Conservation (phyloP, 305 asterid genomes). For the Solanum hybrid region DNA sequence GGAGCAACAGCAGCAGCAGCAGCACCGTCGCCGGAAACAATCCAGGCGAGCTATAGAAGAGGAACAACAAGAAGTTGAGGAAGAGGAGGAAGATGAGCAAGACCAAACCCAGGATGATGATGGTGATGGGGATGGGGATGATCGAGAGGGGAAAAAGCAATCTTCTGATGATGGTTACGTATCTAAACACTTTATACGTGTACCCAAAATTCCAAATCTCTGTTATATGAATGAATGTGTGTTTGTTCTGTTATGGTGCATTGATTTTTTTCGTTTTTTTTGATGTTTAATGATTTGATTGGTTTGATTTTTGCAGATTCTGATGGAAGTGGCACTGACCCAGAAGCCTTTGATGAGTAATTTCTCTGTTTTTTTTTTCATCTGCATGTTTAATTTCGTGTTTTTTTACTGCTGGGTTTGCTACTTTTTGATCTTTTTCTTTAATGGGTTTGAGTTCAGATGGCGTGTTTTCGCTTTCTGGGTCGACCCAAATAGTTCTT, state of each 20-base stretch:
- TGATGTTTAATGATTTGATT: not conserved
- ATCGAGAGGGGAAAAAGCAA: slow-evolving; percentile 6
- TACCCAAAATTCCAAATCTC: not conserved
- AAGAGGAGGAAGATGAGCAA: slow-evolving; percentile 1
- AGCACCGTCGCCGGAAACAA: slow-evolving; percentile 8
- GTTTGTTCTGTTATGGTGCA: not conserved
- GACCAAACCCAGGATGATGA: not conserved
- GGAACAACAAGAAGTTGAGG: not conserved
- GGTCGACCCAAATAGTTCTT: not conserved
- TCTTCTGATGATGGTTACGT: slow-evolving; percentile 16
- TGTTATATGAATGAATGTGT: not conserved
- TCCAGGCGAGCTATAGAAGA: not conserved
- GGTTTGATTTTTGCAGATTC: slow-evolving; percentile 15
- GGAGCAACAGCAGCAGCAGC: not conserved
- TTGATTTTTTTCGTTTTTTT: not conserved
- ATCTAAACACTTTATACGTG: not conserved
- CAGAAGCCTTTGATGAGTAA: slow-evolving; percentile 36
- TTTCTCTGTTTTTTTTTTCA: not conserved
- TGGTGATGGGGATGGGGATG: not conserved
- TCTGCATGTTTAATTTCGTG: slow-evolving; percentile 4
- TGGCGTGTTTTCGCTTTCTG: not conserved
- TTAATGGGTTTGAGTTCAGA: not conserved
- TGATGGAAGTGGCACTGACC: slow-evolving; percentile 33
- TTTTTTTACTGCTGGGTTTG: not conserved
- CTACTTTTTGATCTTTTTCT: not conserved